Evolutionary conservation across 805 yeast genomes (phyloP).

Genomic region (Starmera quercuum): DNA sequence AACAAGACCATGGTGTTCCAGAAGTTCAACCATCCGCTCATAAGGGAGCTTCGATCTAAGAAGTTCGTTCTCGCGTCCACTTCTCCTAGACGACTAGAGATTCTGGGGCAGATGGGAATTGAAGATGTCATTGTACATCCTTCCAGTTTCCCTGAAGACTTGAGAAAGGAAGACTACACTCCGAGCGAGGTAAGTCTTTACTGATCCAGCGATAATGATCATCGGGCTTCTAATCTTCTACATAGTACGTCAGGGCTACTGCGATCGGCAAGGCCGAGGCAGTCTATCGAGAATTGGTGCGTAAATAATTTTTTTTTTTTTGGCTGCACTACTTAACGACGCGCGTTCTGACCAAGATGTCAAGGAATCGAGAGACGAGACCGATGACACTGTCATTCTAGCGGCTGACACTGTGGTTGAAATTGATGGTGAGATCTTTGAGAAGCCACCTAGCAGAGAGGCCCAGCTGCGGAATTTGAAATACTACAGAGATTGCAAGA

Average conservation of each 20-base stretch:
- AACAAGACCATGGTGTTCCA: background rate
- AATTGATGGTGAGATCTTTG: constrained; percentile 53
- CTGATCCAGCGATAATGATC: no score
- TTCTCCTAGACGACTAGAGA: constrained; percentile 74
- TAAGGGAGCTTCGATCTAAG: constrained; percentile 8
- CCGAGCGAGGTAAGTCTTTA: constrained; percentile 33
- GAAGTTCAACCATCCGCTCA: constrained; percentile 2
- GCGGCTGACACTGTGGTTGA: constrained; percentile 81
- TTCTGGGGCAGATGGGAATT: constrained; percentile 55
- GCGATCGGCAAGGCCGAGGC: constrained; percentile 59
- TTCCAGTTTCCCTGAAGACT: constrained; percentile 72
- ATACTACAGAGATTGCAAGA: constrained; percentile 33
- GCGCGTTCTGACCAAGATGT: background rate
- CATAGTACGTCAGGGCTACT: constrained; percentile 59
- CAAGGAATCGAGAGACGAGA: constrained; percentile 18
- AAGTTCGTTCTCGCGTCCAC: constrained; percentile 67
- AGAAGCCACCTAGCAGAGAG: constrained; percentile 63
- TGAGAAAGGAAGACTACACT: constrained; percentile 43
- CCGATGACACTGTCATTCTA: constrained; percentile 26
- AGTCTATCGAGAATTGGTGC: constrained; percentile 40
- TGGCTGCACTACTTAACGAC: background rate
- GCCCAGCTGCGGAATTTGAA: constrained; percentile 45
- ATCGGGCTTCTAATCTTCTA: constrained; percentile 3
- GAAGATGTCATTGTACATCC: constrained; percentile 37
- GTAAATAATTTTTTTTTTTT: background rate